phyloP scores from a whole-genome alignment of 345 rosid species.

The Salix suchowensis region DNA sequence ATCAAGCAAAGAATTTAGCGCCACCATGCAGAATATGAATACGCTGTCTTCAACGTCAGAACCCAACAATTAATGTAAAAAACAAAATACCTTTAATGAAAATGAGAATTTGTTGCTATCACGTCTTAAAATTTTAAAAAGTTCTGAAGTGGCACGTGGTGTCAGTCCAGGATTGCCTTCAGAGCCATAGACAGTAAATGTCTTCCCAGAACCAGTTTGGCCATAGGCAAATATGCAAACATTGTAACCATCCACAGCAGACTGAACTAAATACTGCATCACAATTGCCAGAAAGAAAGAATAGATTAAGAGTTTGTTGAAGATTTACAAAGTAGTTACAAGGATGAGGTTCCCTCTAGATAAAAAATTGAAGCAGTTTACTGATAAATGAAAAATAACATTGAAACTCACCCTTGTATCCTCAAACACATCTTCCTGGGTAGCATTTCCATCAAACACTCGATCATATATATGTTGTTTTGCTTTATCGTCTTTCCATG shows the following conservation, averaged over 20 bases:
- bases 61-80: not conserved
- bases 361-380: not conserved
- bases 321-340: not conserved
- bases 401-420: slow-evolving; percentile 65
- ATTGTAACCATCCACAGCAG: slow-evolving; percentile 93
- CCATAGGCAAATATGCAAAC: slow-evolving; percentile 98
- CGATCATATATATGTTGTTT: slow-evolving; percentile 91
- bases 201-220: slow-evolving; percentile 98
- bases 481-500: slow-evolving; percentile 84
- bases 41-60: not conserved
- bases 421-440: slow-evolving; percentile 82
- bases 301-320: not conserved
- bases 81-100: slow-evolving; percentile 64
- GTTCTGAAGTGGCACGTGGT: slow-evolving; percentile 81
- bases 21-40: not conserved
- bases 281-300: slow-evolving; percentile 6
- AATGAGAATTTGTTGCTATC: slow-evolving; percentile 77
- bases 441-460: slow-evolving; percentile 73
- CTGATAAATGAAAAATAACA: not conserved
- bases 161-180: slow-evolving; percentile 78
- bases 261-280: slow-evolving; percentile 82
- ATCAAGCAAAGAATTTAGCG: not conserved
- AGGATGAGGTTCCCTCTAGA: not conserved
- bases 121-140: slow-evolving; percentile 67
- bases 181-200: slow-evolving; percentile 90